Conservation (phyloP, 352 stramenopile genomes). For the Thalassiosira pacifica region DNA sequence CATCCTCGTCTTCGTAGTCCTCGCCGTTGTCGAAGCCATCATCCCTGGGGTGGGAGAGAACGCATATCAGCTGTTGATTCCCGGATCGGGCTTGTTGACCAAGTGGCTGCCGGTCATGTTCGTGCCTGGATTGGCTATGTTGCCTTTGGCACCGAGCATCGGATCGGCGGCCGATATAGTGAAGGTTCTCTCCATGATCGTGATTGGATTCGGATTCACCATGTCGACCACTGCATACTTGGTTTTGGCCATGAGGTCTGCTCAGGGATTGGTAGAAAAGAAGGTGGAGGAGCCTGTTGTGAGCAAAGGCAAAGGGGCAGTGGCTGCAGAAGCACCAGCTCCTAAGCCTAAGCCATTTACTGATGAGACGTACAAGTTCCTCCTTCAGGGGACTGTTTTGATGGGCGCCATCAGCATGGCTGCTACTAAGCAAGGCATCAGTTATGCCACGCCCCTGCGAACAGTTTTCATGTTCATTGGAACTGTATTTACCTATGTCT, state of each 20-base stretch:
- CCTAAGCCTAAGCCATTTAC: constrained; percentile 68
- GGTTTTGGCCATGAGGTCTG: constrained; percentile 67
- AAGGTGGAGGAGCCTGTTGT: constrained; percentile 14
- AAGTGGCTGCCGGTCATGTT: constrained; percentile 85
- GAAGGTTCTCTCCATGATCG: constrained; percentile 74
- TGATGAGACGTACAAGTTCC: constrained; percentile 57
- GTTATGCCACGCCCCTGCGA: constrained; percentile 66
- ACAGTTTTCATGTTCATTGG: constrained; percentile 79
- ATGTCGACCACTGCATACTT: constrained; percentile 67
- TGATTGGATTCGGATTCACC: constrained; percentile 76
- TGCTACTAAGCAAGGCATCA: constrained; percentile 37
- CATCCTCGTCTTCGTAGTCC: constrained; percentile 64
- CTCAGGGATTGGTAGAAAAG: constrained; percentile 51
- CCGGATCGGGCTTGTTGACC: constrained; percentile 74
- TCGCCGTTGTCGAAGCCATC: constrained; percentile 65
- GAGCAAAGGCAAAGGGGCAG: not conserved
- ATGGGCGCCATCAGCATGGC: constrained; percentile 63
- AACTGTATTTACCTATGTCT: constrained; percentile 84
- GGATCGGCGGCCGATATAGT: constrained; percentile 68
- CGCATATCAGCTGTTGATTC: constrained; percentile 68
- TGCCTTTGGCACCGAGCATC: constrained; percentile 82
- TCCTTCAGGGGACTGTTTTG: constrained; percentile 59
- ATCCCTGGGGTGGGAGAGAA: constrained; percentile 57
- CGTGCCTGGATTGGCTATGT: constrained; percentile 85
- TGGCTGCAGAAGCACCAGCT: constrained; percentile 8